These are phyloP conservation scores for Balamuthia mandrillaris DNA, from an alignment of 208 protist species.

Conservation along the genomic window DNA sequence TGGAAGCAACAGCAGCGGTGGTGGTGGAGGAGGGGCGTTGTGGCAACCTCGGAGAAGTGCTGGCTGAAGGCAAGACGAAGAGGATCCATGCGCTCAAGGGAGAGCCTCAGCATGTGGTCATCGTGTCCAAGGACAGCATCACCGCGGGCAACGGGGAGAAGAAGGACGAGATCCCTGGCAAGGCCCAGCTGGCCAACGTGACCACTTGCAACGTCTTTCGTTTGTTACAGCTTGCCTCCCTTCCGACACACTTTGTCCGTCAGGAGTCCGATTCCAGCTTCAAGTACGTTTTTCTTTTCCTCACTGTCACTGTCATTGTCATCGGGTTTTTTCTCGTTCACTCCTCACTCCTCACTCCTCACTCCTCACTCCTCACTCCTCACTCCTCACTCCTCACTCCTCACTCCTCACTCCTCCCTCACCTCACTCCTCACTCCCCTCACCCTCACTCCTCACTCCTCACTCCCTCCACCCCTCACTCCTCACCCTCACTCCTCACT, in stretches of 20 bases:
- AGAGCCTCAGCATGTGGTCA: conserved; percentile 41
- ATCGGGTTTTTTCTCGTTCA: no score
- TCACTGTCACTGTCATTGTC: neutral
- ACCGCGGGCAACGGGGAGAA: conserved; percentile 55
- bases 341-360: neutral
- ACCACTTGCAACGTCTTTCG: conserved; percentile 47
- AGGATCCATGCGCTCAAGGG: conserved; percentile 30
- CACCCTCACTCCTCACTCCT: neutral
- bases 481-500: neutral
- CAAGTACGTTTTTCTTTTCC: neutral
- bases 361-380: neutral
- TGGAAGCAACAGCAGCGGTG: no score
- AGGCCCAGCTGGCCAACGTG: neutral
- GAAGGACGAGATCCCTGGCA: neutral
- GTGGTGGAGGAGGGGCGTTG: no score
- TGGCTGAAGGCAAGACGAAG: conserved; percentile 47
- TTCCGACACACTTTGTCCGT: conserved; percentile 41
- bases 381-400: neutral
- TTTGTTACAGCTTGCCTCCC: conserved; percentile 37
- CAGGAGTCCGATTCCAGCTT: conserved; percentile 28
- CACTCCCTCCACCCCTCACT: no score
- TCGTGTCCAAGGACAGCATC: conserved; percentile 48
- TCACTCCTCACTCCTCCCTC: no score
- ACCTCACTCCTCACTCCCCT: neutral
- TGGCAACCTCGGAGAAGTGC: no score